Evolutionary conservation across 2,329 filamentous ascomycete genomes (phyloP), one percentile per base, ranked within the genome.

Genomic region (Talaromyces islandicus): DNA sequence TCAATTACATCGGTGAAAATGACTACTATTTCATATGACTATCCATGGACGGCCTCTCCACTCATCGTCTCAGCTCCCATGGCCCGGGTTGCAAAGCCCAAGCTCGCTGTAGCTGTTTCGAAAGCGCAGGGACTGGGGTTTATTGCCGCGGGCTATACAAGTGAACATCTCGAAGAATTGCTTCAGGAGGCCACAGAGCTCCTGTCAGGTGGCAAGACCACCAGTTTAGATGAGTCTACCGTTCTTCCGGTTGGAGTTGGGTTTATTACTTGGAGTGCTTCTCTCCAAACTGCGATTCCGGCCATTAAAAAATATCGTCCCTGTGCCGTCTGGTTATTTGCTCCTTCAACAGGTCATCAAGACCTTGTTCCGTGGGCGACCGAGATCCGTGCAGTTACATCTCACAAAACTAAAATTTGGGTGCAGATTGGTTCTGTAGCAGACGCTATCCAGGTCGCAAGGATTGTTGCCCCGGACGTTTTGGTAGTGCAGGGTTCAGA

Each of bases 51-150:
- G 7, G 71, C 77, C 38, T 66, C 73, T 2, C 86, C 86, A 6
- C 72, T 89, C 21, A 79, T 91, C 30, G 77, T 81, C 52, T 78
- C 80, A 41, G 88, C 87, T 1, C 89, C 89, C 0, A 91, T 92
- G 88, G 83, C 86, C 52, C 78, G 85, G 38, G 84, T 90, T 58
- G 77, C 80, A 65, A 80, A 71, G 68, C 81, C 70, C 62, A 79
- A 69, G 0, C 79, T 91, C 3, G 85, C 87, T 2, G 75, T 85
- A 32, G 81, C 85, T 50, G 81, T 90, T 14, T 85, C 83, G 2
- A 74, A 73, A 65, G 81, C 83, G 32, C 80, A 81, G 5, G 81
- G 81, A 4, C 62, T 83, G 1, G 83, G 77, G 4, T 78, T 91
- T 64, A 78, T 85, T n/a, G 75, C 77, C 1, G 85, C 84, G 1